Evolutionary conservation across 306 rosid species (phyloP), one percentile per base, ranked within the genome.

Genomic region (Rosa lucieae): DNA sequence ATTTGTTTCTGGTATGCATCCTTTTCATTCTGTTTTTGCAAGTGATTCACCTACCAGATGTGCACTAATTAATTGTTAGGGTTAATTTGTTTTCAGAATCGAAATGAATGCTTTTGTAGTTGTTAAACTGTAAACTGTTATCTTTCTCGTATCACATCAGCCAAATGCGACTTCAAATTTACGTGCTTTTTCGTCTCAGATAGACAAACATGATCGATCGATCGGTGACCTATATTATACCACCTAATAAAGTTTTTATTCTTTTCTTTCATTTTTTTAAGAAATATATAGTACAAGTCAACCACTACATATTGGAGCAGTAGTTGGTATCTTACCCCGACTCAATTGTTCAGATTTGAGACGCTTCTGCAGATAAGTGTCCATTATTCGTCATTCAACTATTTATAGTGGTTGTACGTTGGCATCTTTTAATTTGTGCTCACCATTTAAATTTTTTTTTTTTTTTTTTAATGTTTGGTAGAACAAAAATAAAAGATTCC

Each of bases 91-190:
- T 17, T 15, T 8, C 42, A 10, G 65, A 49, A 18, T 20, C 18
- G 18, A 51, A 73, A 51, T 17, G 63, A 4, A 26, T 26, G 67
- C 10, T 52, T 52, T 39, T 63, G 68, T 74, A 74, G 77, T 40
- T 74, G 68, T 26, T 63, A 23, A 56, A 55, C 40, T 73, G 67
- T 39, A 37, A 55, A 20, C 77, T 51, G 55, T 21, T 37, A 11
- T 10, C 8, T 66, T 66, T 37, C 46, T 37, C 17, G 11, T 35
- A 35, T 8, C 40, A 21, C 56, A 6, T 14, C 21, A 39, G 23
- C 13, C 3, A 73, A 10, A 52, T 53, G 77, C 20, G 42, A 10
- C 65, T 23, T 48, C 20, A 35, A 10, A 35, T 72, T 72, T 20
- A 32, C 21, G 49, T 73, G 77, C 44, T 68, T 32, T 18, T 72